Base-by-base conservation (phyloP, 2,329 filamentous ascomycete genomes). In the Alternaria ventricosa region DNA sequence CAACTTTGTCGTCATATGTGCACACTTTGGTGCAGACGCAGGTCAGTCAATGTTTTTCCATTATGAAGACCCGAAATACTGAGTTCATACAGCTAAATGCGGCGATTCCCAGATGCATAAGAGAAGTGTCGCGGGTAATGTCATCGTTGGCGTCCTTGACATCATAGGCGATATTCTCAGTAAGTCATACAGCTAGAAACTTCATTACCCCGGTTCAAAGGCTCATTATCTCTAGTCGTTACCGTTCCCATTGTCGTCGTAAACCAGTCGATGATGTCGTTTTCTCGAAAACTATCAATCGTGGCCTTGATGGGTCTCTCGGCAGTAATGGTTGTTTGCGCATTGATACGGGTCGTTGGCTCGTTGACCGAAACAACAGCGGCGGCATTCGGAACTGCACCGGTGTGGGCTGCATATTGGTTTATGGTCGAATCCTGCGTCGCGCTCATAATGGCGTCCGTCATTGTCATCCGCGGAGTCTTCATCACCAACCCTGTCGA, bases 321-420 rank as follows among this genome's bases (percentile, higher is more conserved):
- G 22, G 44, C 46, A 28, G 58, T 46, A 22, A 57, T 61, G 58
- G 41, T 61, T 41, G 33, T 61, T 15, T 61, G 58, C 58, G 53
- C 58, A 28, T 6, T 57, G 36, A 47, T 61, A 20, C 53, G 58
- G 20, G 23, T 61, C 20, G 47, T 57, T 30, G 58, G 58, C 41
- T 56, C 58, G 18, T 41, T 61, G 20, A 57, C 43, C 6, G 51
- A 56, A 27, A 61, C 51, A 15, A 43, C 51, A 1, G 55, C 56
- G 53, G 22, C 55, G 3, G 36, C n/a, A 10, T 49, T 20, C 23
- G 58, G 58, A 47, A 57, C 58, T 12, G 58, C 58, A 25, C 58
- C 58, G 10, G 43, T 61, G n/a, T 61, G 58, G 58, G 23, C 58
- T 28, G 56, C 44, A n/a, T 61, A 61, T 18, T 61, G 53, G 59